Conservation (phyloP, 2,329 filamentous ascomycete species). For the Fusarium drepaniforme region DNA sequence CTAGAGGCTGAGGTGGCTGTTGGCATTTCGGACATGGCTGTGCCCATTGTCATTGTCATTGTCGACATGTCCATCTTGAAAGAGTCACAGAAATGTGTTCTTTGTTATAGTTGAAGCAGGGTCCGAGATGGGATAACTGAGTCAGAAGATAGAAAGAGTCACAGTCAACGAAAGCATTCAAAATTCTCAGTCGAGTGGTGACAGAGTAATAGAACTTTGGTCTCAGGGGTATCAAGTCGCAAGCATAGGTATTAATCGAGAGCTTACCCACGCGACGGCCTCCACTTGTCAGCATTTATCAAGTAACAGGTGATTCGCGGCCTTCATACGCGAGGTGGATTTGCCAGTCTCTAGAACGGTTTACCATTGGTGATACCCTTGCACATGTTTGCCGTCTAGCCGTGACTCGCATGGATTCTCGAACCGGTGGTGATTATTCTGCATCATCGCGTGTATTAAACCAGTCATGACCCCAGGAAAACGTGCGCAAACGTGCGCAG, state of each 20-base stretch:
- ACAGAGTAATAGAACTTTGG: not conserved
- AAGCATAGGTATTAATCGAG: not conserved
- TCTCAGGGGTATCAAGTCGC: not conserved
- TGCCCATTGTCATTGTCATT: not conserved
- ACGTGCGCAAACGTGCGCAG: not conserved
- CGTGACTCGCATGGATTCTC: not conserved
- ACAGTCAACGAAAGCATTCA: not conserved
- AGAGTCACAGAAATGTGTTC: not conserved
- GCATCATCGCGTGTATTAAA: not conserved
- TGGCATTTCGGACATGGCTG: not conserved
- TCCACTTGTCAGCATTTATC: not conserved
- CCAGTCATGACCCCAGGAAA: not conserved
- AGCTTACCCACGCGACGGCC: not conserved
- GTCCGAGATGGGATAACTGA: too few relatives aligned
- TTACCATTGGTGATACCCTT: not conserved
- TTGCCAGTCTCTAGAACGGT: not conserved
- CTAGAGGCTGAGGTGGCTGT: not conserved
- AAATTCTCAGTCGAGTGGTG: not conserved
- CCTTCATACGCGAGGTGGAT: not conserved
- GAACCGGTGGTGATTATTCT: not conserved
- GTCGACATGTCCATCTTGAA: not conserved
- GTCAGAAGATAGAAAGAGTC: not conserved
- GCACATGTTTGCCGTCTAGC: not conserved
- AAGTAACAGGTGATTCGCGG: not conserved
- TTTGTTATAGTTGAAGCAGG: too few relatives aligned